Conservation (phyloP, 805 yeast genomes). For the Starmerella davenportii region DNA sequence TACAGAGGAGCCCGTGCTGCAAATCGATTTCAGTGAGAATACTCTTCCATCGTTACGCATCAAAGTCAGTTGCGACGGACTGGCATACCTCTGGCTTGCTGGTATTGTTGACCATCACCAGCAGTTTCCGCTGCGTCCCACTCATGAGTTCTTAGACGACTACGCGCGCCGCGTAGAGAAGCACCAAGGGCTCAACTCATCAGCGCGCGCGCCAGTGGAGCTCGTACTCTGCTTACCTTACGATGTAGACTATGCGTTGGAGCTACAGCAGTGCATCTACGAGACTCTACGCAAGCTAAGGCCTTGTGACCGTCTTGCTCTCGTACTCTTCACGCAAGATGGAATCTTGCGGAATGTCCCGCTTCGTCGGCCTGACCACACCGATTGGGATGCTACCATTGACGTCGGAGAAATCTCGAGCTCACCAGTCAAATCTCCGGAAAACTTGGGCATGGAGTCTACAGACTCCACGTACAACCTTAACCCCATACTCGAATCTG, state of each 20-base stretch:
- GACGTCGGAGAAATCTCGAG: neutral
- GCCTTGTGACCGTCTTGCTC: slow-evolving; percentile 3
- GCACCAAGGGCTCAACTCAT: neutral
- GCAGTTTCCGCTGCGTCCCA: slow-evolving; percentile 8
- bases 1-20: neutral
- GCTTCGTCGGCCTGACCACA: neutral
- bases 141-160: neutral
- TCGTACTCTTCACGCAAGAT: neutral
- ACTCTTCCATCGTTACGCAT: slow-evolving; percentile 3
- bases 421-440: neutral
- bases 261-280: slow-evolving; percentile 1
- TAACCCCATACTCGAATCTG: neutral
- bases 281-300: neutral
- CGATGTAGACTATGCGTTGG: neutral
- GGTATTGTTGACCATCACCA: slow-evolving; percentile 1
- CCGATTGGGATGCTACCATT: neutral
- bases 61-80: slow-evolving; percentile 1
- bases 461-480: neutral
- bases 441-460: neutral
- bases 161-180: neutral
- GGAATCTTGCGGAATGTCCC: neutral
- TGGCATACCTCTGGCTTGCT: slow-evolving; percentile 3
- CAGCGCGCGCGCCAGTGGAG: slow-evolving; percentile 1
- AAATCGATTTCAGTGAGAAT: neutral
- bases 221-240: slow-evolving; percentile 2